Evolutionary conservation across 2,329 filamentous ascomycete genomes (phyloP), one percentile per base, ranked within the genome.

Genomic region (Botryotinia calthae): DNA sequence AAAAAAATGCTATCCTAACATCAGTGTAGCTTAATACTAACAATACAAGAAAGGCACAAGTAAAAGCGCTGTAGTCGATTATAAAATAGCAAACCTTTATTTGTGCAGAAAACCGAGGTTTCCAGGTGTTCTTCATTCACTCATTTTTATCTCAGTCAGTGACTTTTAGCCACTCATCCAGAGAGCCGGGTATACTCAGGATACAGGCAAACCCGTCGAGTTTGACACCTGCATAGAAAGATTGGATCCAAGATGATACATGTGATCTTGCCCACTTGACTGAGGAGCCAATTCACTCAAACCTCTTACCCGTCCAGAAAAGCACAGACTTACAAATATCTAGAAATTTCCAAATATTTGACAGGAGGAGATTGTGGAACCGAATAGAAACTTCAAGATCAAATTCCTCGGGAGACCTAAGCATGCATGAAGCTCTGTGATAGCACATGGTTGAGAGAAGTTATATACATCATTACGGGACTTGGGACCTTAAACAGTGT

Each of bases 401-500:
- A 20, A 9, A 20, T 1, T 66, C 1, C 10, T 16, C 9, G 20
- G 1, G 22, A 28, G 28, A 0, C 20, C 12, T 9, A 14, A 28
- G 64, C 4, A 34, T 7, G 4, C 9, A 37, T 28, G 42, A 6
- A 28, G 34, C 46, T 40, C 18, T 20, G 18, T 20, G 7, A 4
- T 51, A 28, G 44, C 8, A 16, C 14, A 40, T 66, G 22, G 12
- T 54, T 25, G 46, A 28, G 25, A 28, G 25, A 12, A 28, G 22
- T 14, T 34, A 9, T 34, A 54, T 54, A 6, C 4, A 51, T 54
- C 10, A 54, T 54, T 5, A 46, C 44, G 6, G 34, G 14, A 25
- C 18, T 10, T 20, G 22, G 6, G 0, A 16, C 22, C 2, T 16
- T 4, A 1, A 3, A 48, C 6, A 20, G 20, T 18, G 12, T 16